Evolutionary conservation across 1,139 yeast genomes (phyloP).

Genomic region (Candida tropicalis): DNA sequence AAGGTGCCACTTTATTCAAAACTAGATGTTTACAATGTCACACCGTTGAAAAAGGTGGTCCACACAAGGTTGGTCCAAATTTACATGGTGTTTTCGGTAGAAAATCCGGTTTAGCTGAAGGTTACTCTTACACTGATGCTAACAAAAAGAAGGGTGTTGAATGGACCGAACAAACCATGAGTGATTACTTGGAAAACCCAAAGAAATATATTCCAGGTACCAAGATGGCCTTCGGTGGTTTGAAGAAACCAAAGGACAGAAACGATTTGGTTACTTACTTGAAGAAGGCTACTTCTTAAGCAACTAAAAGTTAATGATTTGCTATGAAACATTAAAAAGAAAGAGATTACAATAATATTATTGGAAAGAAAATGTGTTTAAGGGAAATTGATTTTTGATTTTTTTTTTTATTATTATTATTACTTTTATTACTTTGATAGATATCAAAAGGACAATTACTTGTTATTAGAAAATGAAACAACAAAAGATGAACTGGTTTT

Average conservation of each 20-base stretch:
- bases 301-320: conserved; percentile 32
- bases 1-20: conserved; percentile 98
- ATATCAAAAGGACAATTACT: conserved; percentile 1
- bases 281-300: conserved; percentile 58
- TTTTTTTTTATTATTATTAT: too few relatives aligned
- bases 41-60: conserved; percentile 94
- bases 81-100: conserved; percentile 94
- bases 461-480: not conserved
- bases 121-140: conserved; percentile 97
- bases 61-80: conserved; percentile 99
- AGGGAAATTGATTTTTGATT: not conserved
- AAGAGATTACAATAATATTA: too few relatives aligned
- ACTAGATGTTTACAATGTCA: conserved; percentile 99
- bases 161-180: conserved; percentile 88
- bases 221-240: conserved; percentile 99
- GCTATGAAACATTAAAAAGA: not conserved
- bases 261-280: conserved; percentile 93
- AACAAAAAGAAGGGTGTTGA: conserved; percentile 92
- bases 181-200: conserved; percentile 98
- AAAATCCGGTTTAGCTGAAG: conserved; percentile 87
- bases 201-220: conserved; percentile 99
- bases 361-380: not conserved
- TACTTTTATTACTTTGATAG: not conserved
- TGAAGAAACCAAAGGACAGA: conserved; percentile 99
- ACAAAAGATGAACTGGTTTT: not conserved